Percentiles rank a stretch among this genome's conserved stretches.
Evolutionary conservation across 176 grass and related monocot species (phyloP).

Genomic region (Oryza longistaminata): DNA sequence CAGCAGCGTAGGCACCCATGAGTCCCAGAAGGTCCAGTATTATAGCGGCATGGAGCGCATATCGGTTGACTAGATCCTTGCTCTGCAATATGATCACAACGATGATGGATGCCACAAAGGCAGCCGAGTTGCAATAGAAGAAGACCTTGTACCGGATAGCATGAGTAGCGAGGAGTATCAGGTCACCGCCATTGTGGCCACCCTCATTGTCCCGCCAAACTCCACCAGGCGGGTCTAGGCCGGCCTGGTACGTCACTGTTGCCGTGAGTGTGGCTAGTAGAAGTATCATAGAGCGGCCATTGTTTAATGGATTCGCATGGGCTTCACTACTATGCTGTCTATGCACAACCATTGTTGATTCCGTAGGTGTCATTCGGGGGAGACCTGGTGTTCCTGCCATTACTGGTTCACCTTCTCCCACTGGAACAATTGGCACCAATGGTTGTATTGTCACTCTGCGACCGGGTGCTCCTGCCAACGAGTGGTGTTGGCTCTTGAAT

Average conservation of each 20-base stretch:
- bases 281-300: neutral
- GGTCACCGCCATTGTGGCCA: neutral
- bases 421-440: no score
- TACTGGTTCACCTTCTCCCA: no score
- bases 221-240: slow-evolving; percentile 26
- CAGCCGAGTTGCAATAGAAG: slow-evolving; percentile 34
- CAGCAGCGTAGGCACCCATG: slow-evolving; percentile 20
- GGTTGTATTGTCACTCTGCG: no score
- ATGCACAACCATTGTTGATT: no score
- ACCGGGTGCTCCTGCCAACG: no score
- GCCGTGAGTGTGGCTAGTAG: slow-evolving; percentile 28
- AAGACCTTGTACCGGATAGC: slow-evolving; percentile 15
- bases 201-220: slow-evolving; percentile 27
- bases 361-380: no score
- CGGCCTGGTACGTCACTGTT: slow-evolving; percentile 18
- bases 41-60: slow-evolving; percentile 12
- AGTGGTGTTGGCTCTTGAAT: no score
- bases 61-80: neutral
- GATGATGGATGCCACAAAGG: slow-evolving; percentile 35
- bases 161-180: slow-evolving; percentile 11
- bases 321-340: no score
- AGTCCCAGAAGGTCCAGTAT: slow-evolving; percentile 27
- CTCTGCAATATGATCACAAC: slow-evolving; percentile 33
- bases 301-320: neutral
- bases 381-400: no score